A percentile compares a stretch with the other conserved stretches of the same genome.
Conservation (phyloP, 495 filamentous ascomycete species). For the Podospora pseudopauciseta region DNA sequence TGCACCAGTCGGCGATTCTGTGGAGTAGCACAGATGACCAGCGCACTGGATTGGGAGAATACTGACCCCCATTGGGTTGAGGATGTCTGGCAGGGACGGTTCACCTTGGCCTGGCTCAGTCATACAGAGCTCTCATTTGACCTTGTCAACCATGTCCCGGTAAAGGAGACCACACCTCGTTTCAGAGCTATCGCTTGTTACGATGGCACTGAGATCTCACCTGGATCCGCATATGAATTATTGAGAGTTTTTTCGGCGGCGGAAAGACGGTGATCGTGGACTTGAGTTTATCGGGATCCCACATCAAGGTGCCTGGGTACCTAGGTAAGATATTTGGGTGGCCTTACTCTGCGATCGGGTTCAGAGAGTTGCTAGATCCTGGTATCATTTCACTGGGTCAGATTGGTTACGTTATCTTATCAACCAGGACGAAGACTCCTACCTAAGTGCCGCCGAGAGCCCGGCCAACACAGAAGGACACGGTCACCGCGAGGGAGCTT, state of each 20-base stretch:
- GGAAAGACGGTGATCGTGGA: neutral
- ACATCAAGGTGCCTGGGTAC: no score
- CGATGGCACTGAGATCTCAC: constrained; percentile 7
- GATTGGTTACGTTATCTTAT: no score
- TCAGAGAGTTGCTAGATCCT: no score
- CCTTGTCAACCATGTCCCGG: constrained; percentile 2
- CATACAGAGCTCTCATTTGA: constrained; percentile 8
- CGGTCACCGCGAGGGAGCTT: no score
- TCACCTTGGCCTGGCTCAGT: constrained; percentile 3
- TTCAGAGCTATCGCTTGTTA: constrained; percentile 6
- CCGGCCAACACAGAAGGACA: no score
- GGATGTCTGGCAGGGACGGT: constrained; percentile 6
- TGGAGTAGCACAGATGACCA: constrained; percentile 5
- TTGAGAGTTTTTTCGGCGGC: constrained; percentile 6
- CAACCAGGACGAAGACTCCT: no score
- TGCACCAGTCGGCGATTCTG: neutral
- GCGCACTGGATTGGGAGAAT: constrained; percentile 1
- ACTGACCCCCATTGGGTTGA: constrained; percentile 5
- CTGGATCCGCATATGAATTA: constrained; percentile 1
- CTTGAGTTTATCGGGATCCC: no score
- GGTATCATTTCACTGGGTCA: no score
- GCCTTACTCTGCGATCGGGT: no score
- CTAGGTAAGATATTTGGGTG: no score
- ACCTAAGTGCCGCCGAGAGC: no score
- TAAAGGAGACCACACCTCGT: neutral